These are phyloP conservation scores for Domatiomyces catenatus DNA, from an alignment of 2,329 filamentous ascomycete genomes.

Conservation along the genomic window DNA sequence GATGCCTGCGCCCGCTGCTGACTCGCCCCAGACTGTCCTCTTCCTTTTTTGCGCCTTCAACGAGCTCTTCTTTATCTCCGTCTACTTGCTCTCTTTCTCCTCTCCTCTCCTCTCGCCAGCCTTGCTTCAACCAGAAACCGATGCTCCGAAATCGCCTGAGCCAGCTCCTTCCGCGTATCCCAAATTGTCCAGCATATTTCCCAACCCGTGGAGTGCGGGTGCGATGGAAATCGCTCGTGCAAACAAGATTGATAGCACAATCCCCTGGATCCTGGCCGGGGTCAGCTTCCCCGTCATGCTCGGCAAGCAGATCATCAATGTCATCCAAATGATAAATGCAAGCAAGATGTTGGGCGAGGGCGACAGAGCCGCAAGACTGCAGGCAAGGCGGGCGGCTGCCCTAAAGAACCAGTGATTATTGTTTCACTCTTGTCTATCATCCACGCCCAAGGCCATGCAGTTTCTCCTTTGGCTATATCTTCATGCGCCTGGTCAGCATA, in stretches of 20 bases:
- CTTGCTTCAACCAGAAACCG: conserved; percentile 44
- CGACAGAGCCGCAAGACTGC: conserved; percentile 53
- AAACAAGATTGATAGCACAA: conserved; percentile 72
- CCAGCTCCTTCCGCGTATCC: conserved; percentile 54
- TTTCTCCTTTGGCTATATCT: not conserved
- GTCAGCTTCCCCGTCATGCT: conserved; percentile 77
- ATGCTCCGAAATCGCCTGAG: conserved; percentile 40
- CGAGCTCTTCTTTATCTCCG: conserved; percentile 93
- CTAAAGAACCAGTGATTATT: not conserved
- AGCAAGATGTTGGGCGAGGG: conserved; percentile 85
- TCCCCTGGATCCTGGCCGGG: conserved; percentile 66
- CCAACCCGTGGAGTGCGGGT: conserved; percentile 78
- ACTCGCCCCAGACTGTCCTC: conserved; percentile 53
- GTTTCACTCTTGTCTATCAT: not conserved
- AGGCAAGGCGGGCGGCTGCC: conserved; percentile 23
- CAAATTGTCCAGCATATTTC: conserved; percentile 59
- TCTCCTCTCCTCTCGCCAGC: conserved; percentile 78
- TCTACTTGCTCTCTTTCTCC: conserved; percentile 95
- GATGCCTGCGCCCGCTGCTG: not conserved
- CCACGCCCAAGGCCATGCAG: not conserved
- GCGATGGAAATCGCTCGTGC: conserved; percentile 83
- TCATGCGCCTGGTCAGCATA: not conserved
- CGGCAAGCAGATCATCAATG: conserved; percentile 83
- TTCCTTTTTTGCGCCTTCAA: conserved; percentile 85
- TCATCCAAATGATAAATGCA: conserved; percentile 86